phyloP scores from a whole-genome alignment of 2,329 filamentous ascomycete species.

The Fusarium tricinctum region DNA sequence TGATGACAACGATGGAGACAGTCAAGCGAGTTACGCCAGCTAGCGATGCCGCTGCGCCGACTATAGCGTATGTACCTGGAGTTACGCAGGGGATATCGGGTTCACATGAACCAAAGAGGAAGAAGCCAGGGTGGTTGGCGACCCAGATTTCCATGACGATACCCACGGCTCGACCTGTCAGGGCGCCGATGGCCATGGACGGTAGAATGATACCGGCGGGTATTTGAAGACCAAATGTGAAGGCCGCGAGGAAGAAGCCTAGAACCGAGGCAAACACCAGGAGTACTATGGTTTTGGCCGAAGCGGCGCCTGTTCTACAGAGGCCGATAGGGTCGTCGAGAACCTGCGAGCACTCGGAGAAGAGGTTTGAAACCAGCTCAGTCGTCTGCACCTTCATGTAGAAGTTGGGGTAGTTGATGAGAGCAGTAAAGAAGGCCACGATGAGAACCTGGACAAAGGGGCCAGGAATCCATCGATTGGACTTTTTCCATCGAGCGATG shows the following conservation, averaged over 20 bases:
- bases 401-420: constrained; percentile 95
- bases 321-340: constrained; percentile 90
- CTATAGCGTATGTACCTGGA: constrained; percentile 95
- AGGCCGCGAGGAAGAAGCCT: constrained; percentile 85
- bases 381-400: constrained; percentile 96
- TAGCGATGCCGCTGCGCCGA: constrained; percentile 94
- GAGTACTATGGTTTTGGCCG: constrained; percentile 84
- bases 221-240: constrained; percentile 95
- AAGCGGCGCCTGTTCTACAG: constrained; percentile 88
- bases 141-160: constrained; percentile 93
- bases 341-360: constrained; percentile 87
- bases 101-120: constrained; percentile 84
- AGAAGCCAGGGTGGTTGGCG: constrained; percentile 78
- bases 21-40: constrained; percentile 96
- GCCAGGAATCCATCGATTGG: constrained; percentile 73
- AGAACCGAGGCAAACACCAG: constrained; percentile 85
- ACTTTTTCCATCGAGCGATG: constrained; percentile 84
- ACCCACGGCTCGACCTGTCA: constrained; percentile 89
- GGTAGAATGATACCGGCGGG: constrained; percentile 96
- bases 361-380: constrained; percentile 91
- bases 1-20: constrained; percentile 98
- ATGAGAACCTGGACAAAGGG: constrained; percentile 84
- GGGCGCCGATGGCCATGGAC: constrained; percentile 94
- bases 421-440: constrained; percentile 84
- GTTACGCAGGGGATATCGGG: constrained; percentile 91